Conservation (phyloP, 305 asterid species). For the Fraxinus dipetala region DNA sequence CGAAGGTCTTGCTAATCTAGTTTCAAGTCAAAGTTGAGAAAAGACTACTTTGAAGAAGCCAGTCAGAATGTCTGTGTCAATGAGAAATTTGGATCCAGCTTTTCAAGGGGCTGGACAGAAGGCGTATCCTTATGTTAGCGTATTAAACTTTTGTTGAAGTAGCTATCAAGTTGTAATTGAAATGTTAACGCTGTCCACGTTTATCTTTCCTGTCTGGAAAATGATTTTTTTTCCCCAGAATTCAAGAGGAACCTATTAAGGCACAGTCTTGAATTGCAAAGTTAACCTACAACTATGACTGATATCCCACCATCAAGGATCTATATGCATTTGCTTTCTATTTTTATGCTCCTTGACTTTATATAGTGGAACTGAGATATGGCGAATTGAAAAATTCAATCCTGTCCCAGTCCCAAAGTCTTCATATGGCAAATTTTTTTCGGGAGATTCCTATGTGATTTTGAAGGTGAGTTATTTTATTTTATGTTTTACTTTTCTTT, state of each 20-base stretch:
- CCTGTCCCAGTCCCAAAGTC: slow-evolving; percentile 68
- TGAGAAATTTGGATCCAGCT: slow-evolving; percentile 89
- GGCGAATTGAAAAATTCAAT: slow-evolving; percentile 78
- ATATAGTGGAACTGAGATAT: slow-evolving; percentile 80
- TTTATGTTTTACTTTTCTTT: background rate
- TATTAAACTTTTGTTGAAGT: slow-evolving; percentile 14
- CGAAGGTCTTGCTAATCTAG: slow-evolving; percentile 21
- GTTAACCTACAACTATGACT: slow-evolving; percentile 6
- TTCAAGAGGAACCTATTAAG: background rate
- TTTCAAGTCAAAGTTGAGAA: slow-evolving; percentile 28
- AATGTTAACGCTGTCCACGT: slow-evolving; percentile 10
- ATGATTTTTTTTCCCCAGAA: background rate
- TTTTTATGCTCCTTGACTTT: slow-evolving; percentile 54
- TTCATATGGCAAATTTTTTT: slow-evolving; percentile 74
- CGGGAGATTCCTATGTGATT: slow-evolving; percentile 84
- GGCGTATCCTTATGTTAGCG: slow-evolving; percentile 69
- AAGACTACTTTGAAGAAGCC: slow-evolving; percentile 26
- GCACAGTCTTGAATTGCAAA: slow-evolving; percentile 15
- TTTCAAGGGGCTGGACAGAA: slow-evolving; percentile 94
- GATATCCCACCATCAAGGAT: slow-evolving; percentile 18
- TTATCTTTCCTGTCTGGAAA: slow-evolving; percentile 16
- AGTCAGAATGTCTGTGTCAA: slow-evolving; percentile 66
- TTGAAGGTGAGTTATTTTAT: slow-evolving; percentile 55
- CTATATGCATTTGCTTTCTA: slow-evolving; percentile 17
- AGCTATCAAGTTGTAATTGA: slow-evolving; percentile 12